phyloP scores from a whole-genome alignment of 768 basidiomycete genomes.

The Lactarius hengduanensis region DNA sequence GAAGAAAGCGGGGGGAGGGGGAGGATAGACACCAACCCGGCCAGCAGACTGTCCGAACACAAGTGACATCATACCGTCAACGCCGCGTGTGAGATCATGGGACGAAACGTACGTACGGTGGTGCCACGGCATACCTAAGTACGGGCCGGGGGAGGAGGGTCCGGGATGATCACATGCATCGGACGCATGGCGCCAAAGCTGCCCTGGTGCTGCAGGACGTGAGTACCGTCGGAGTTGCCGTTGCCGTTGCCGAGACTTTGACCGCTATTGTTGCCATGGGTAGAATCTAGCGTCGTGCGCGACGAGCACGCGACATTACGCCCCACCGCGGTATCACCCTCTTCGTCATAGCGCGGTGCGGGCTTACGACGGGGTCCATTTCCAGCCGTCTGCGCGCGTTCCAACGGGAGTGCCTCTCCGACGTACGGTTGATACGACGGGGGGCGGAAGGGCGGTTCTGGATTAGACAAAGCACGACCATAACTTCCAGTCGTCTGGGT shows the following conservation, averaged over 20 bases:
- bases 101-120: constrained; percentile 1
- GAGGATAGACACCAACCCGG: constrained; percentile 15
- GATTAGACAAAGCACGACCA: background rate
- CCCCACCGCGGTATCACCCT: background rate
- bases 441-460: constrained; percentile 2
- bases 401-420: constrained; percentile 21
- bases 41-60: constrained; percentile 25
- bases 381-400: constrained; percentile 12
- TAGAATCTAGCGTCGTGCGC: constrained; percentile 30
- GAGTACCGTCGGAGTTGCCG: constrained; percentile 16
- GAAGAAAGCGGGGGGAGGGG: background rate
- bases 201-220: constrained; percentile 33
- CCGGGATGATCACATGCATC: constrained; percentile 35
- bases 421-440: constrained; percentile 1
- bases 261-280: constrained; percentile 1
- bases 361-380: constrained; percentile 25
- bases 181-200: constrained; percentile 35
- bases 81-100: background rate
- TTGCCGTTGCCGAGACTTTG: constrained; percentile 1
- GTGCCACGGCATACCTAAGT: constrained; percentile 4
- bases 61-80: background rate
- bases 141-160: constrained; percentile 30
- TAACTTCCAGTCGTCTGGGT: constrained; percentile 10
- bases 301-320: constrained; percentile 22
- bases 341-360: constrained; percentile 24